Percentiles rank a stretch among this genome's conserved stretches.
Evolutionary conservation across 495 filamentous ascomycete genomes (phyloP).

Genomic region (Cenococcum geophilum): DNA sequence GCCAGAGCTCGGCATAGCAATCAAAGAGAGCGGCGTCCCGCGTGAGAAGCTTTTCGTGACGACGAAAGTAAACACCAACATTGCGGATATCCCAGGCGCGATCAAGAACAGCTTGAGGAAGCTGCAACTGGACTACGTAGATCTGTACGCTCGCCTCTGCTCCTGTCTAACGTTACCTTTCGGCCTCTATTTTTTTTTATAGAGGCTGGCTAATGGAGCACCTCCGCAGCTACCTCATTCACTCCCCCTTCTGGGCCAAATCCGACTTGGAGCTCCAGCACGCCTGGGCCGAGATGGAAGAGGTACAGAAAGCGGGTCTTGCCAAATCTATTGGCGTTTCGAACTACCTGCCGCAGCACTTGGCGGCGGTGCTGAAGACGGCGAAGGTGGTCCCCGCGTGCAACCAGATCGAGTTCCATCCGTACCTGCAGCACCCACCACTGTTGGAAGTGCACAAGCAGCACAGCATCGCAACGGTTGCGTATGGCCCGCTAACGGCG

Average conservation of each 20-base stretch:
- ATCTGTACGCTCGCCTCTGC: constrained; percentile 47
- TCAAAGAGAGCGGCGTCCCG: constrained; percentile 58
- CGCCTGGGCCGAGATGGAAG: constrained; percentile 74
- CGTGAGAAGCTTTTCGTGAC: constrained; percentile 69
- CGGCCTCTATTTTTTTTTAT: not conserved
- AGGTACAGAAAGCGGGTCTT: constrained; percentile 61
- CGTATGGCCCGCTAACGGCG: constrained; percentile 64
- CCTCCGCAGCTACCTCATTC: constrained; percentile 62
- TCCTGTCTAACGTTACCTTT: not conserved
- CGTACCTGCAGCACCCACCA: constrained; percentile 72
- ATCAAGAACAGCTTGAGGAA: constrained; percentile 67
- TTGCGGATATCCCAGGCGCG: constrained; percentile 55
- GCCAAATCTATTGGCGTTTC: constrained; percentile 78
- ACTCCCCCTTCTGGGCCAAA: constrained; percentile 64
- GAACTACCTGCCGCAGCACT: constrained; percentile 64
- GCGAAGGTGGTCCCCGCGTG: constrained; percentile 59
- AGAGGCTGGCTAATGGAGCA: not conserved
- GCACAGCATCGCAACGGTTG: constrained; percentile 61
- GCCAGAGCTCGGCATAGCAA: constrained; percentile 64
- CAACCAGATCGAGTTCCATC: constrained; percentile 88
- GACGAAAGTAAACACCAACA: constrained; percentile 62
- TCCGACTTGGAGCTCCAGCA: constrained; percentile 57
- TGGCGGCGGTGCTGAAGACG: constrained; percentile 61
- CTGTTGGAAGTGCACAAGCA: constrained; percentile 60
- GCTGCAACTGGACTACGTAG: constrained; percentile 72